phyloP scores from a whole-genome alignment of 1,139 yeast species.

The Protomyces macrosporus region DNA sequence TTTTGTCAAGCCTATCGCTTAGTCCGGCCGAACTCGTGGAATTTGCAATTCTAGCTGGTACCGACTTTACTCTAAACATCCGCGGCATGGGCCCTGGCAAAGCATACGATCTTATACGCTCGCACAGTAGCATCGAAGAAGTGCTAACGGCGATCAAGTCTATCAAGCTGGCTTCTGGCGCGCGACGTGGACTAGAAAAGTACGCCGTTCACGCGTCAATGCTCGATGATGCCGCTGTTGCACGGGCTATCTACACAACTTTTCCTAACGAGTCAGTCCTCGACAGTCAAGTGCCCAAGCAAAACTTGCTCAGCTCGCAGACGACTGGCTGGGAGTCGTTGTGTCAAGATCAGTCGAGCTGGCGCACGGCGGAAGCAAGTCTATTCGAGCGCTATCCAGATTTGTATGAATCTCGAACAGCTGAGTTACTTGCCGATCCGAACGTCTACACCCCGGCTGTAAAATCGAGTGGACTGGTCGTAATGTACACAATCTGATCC shows the following conservation, averaged over 20 bases:
- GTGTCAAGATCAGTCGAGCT: background rate
- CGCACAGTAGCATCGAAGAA: background rate
- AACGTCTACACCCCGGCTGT: no score
- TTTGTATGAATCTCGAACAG: background rate
- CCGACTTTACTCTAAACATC: constrained; percentile 14
- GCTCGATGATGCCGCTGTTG: background rate
- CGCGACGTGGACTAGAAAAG: background rate
- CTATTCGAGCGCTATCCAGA: background rate
- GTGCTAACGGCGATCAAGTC: background rate
- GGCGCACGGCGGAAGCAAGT: background rate
- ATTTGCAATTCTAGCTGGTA: constrained; percentile 22
- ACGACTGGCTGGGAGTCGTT: background rate
- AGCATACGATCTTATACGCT: background rate
- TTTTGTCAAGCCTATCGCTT: background rate
- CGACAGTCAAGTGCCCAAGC: background rate
- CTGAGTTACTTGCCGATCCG: background rate
- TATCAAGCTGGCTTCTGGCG: background rate
- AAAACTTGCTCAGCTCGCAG: background rate
- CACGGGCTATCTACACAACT: constrained; percentile 8
- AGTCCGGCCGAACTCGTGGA: background rate
- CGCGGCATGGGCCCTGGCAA: constrained; percentile 7
- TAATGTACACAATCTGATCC: no score
- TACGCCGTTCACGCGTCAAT: constrained; percentile 1
- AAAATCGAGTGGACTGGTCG: no score
- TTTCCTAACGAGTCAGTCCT: background rate